Percentiles rank a stretch among this genome's conserved stretches.
Evolutionary conservation across 768 basidiomycete species (phyloP).

Genomic region (Scleroderma citrinum): DNA sequence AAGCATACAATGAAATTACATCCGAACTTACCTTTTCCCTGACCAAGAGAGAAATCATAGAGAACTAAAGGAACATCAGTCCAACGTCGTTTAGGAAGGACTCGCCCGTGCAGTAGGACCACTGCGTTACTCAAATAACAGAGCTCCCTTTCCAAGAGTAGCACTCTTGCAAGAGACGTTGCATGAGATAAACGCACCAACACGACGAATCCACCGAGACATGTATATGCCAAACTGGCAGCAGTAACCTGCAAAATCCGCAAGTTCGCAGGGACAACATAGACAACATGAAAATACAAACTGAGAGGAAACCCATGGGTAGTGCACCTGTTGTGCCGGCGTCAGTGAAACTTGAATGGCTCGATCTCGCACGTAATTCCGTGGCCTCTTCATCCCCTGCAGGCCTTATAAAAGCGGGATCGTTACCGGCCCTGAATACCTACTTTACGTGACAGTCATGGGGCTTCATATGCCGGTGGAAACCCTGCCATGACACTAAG

Average conservation of each 20-base stretch:
- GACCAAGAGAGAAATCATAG: conserved; percentile 74
- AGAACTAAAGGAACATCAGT: conserved; percentile 48
- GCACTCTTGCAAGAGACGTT: neutral
- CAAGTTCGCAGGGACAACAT: conserved; percentile 16
- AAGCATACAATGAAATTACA: neutral
- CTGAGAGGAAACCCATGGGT: conserved; percentile 15
- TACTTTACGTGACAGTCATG: too few relatives aligned
- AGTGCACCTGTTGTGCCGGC: neutral
- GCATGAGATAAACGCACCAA: conserved; percentile 26
- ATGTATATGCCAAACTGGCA: conserved; percentile 53
- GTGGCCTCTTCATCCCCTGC: too few relatives aligned
- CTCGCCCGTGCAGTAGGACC: too few relatives aligned
- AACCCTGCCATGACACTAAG: too few relatives aligned
- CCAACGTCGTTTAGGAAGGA: neutral
- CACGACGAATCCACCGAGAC: conserved; percentile 53
- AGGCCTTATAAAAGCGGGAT: too few relatives aligned
- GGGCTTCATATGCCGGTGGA: too few relatives aligned
- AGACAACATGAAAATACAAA: conserved; percentile 11
- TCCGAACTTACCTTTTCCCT: conserved; percentile 60
- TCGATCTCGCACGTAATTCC: too few relatives aligned
- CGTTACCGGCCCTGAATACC: too few relatives aligned
- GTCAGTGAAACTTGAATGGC: neutral
- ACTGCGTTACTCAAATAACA: neutral
- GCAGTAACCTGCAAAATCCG: conserved; percentile 40
- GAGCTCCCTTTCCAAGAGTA: too few relatives aligned